Percentiles rank a stretch among this genome's conserved stretches.
Evolutionary conservation across 176 grass and related monocot genomes (phyloP).

Genomic region (Triticum urartu): DNA sequence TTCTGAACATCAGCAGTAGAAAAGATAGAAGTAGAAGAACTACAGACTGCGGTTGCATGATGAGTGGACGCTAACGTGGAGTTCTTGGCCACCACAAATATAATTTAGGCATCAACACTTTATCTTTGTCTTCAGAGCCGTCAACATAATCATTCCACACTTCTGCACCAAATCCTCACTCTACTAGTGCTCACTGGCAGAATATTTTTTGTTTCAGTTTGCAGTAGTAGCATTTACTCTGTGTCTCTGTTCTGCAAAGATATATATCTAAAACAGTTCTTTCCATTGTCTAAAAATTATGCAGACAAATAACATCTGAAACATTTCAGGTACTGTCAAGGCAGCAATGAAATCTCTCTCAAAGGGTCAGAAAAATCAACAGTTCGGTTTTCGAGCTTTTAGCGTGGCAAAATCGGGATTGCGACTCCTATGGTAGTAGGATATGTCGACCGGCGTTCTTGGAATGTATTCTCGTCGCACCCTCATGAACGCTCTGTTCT

Average conservation of each 20-base stretch:
- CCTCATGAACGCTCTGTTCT: not conserved
- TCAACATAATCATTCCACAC: slow-evolving; percentile 15
- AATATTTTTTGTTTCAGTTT: slow-evolving; percentile 1
- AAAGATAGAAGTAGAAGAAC: too few relatives aligned
- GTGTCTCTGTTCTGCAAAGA: not conserved
- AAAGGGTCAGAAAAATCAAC: not conserved
- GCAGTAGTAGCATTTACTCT: not conserved
- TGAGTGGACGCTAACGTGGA: slow-evolving; percentile 9
- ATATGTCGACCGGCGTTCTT: not conserved
- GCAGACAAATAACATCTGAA: not conserved
- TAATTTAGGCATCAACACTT: slow-evolving; percentile 11
- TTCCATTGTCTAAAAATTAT: not conserved
- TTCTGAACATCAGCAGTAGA: too few relatives aligned
- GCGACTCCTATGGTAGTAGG: not conserved
- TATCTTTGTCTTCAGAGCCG: slow-evolving; percentile 27
- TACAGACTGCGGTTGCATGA: not conserved
- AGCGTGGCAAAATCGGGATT: not conserved
- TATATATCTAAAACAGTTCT: not conserved
- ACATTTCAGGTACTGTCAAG: not conserved
- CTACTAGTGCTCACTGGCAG: not conserved
- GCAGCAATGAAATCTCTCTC: not conserved
- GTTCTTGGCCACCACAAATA: not conserved
- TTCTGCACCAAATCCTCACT: slow-evolving; percentile 27
- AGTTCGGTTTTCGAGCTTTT: not conserved
- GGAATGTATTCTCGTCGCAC: not conserved